Base-by-base conservation (phyloP, 495 filamentous ascomycete species). In the Ramalina intermedia region DNA sequence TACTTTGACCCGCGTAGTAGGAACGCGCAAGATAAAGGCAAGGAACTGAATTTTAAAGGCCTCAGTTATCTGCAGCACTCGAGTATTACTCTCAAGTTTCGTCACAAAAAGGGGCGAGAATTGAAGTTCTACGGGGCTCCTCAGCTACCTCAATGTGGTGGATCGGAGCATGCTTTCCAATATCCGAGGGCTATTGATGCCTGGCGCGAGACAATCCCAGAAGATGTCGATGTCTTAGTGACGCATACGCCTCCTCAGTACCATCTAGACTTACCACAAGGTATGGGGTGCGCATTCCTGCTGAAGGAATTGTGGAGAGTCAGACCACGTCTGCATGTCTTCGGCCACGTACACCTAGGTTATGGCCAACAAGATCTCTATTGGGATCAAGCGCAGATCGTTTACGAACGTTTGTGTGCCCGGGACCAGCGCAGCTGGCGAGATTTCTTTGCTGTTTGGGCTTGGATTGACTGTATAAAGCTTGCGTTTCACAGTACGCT, bases 301-400 rank as follows among this genome's bases (percentile, higher is more conserved):
- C 71, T 90, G 1, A 65, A 73, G 16, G 87, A 93, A 52, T 57
- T 87, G 26, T 91, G 87, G 85, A 72, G 77, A 23, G 78, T 91
- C 17, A 79, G 77, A 49, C 89, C 90, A 3, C 67, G 67, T 27
- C 66, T 96, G 11, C 90, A 96, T 63, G 73, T 95, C 48, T 94
- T 93, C 64, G 90, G 89, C 5, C 91, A 96, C 60, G 72, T 93
- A 23, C 91, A 96, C 64, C 79, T 66, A 35, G 73, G 71, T 6
- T 67, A 74, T 40, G 79, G 79, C 6, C 61, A 65, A 20, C 79
- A 89, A 56, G 66, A 76, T 3, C 68, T 85, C 1, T 87, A 79
- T 66, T 94, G 80, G 78, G 87, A 93, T 60, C 72, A 84, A 41
- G 80, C 75, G 43, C 85, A 94, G 58, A 63, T 55, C 21, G 71